Percentiles rank a stretch among this genome's conserved stretches.
Evolutionary conservation across 1,284 basidiomycete genomes (phyloP).

Genomic region (Apiotrichum montevideense): DNA sequence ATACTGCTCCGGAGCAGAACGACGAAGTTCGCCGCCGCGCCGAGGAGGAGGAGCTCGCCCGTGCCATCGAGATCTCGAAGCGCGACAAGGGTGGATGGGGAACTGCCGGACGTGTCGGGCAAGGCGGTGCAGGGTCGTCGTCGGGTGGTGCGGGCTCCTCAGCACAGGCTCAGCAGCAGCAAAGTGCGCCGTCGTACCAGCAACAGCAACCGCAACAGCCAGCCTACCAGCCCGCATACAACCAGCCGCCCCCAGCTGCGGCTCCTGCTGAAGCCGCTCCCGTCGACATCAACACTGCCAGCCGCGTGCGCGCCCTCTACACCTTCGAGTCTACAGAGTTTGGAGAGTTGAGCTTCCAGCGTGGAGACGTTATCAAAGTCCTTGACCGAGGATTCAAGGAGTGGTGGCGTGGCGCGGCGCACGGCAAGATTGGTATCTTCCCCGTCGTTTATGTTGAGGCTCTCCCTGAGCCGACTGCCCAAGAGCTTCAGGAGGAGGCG

Average conservation of each 20-base stretch:
- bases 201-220: slow-evolving; percentile 7
- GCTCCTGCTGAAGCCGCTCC: slow-evolving; percentile 34
- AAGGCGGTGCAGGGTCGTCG: slow-evolving; percentile 11
- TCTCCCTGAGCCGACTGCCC: slow-evolving; percentile 74
- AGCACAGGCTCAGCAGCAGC: slow-evolving; percentile 15
- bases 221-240: slow-evolving; percentile 19
- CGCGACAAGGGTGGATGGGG: slow-evolving; percentile 68
- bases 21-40: slow-evolving; percentile 65
- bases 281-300: slow-evolving; percentile 52
- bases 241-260: slow-evolving; percentile 16
- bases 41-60: slow-evolving; percentile 88
- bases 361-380: slow-evolving; percentile 93
- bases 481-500: slow-evolving; percentile 73
- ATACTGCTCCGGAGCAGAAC: slow-evolving; percentile 47
- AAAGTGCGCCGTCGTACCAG: background rate
- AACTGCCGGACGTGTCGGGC: slow-evolving; percentile 36
- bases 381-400: slow-evolving; percentile 92
- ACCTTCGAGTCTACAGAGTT: slow-evolving; percentile 82
- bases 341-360: slow-evolving; percentile 86
- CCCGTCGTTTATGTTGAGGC: slow-evolving; percentile 96
- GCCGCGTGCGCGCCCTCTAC: slow-evolving; percentile 83
- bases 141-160: slow-evolving; percentile 43
- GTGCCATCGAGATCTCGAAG: slow-evolving; percentile 81
- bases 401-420: slow-evolving; percentile 96
- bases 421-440: slow-evolving; percentile 92